Evolutionary conservation across 257 asterid genomes (phyloP).

Genomic region (Rehmannia glutinosa): DNA sequence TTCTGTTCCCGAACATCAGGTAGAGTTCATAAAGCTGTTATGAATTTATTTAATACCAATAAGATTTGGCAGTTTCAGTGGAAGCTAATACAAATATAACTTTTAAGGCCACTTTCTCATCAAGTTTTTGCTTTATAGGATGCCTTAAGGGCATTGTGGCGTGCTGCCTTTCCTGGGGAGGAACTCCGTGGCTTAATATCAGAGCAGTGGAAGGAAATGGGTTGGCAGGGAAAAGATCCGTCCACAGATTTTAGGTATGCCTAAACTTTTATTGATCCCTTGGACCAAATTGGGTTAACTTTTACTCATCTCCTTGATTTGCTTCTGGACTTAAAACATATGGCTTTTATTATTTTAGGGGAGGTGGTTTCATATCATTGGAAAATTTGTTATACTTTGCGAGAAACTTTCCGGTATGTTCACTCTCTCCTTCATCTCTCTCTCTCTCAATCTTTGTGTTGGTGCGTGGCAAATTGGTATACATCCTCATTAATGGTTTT

Average conservation of each 20-base stretch:
- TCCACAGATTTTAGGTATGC: constrained; percentile 93
- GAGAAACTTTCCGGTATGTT: constrained; percentile 77
- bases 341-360: constrained; percentile 46
- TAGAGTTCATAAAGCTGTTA: constrained; percentile 27
- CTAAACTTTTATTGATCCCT: constrained; percentile 11
- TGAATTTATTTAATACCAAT: not conserved
- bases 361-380: constrained; percentile 96
- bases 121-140: constrained; percentile 41
- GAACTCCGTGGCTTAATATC: constrained; percentile 80
- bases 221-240: constrained; percentile 99
- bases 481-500: not conserved
- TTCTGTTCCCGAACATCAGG: constrained; percentile 88
- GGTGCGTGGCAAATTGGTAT: not conserved
- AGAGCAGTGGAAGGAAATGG: constrained; percentile 99
- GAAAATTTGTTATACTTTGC: constrained; percentile 90
- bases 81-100: not conserved
- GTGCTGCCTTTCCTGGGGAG: constrained; percentile 86
- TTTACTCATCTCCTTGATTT: not conserved
- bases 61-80: not conserved
- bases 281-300: constrained; percentile 8
- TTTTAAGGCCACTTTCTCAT: constrained; percentile 12
- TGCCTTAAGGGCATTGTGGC: constrained; percentile 80
- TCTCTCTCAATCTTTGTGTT: not conserved
- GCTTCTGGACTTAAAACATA: constrained; percentile 11
- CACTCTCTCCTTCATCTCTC: constrained; percentile 17